A percentile compares a stretch with the other conserved stretches of the same genome.
phyloP scores from a whole-genome alignment of 2,329 filamentous ascomycete species.

The Aspergillus sp. region DNA sequence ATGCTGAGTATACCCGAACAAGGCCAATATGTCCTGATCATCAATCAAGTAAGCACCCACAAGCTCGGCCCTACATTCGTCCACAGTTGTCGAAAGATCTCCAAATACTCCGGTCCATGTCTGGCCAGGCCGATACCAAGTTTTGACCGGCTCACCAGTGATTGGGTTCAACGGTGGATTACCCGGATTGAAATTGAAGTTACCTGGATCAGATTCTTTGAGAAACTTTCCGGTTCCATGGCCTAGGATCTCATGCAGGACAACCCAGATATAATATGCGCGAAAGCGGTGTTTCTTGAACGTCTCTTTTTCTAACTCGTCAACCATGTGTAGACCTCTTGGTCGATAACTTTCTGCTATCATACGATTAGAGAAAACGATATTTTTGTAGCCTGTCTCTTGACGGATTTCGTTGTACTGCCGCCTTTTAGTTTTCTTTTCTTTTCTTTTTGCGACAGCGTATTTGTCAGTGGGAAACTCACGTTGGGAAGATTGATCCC shows the following conservation, averaged over 20 bases:
- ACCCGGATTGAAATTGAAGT: slow-evolving; percentile 44
- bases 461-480: too few species aligned
- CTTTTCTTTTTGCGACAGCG: too few species aligned
- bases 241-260: slow-evolving; percentile 50
- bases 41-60: slow-evolving; percentile 40
- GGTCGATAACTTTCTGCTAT: slow-evolving; percentile 8
- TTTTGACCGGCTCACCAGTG: slow-evolving; percentile 43
- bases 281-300: slow-evolving; percentile 9
- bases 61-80: slow-evolving; percentile 46
- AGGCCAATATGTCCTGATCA: slow-evolving; percentile 34
- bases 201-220: slow-evolving; percentile 39
- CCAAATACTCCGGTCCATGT: slow-evolving; percentile 57
- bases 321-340: slow-evolving; percentile 9
- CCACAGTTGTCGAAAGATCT: slow-evolving; percentile 51
- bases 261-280: slow-evolving; percentile 24
- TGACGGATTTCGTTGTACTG: slow-evolving; percentile 69
- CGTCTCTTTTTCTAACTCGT: slow-evolving; percentile 2
- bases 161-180: slow-evolving; percentile 52
- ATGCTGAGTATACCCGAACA: slow-evolving; percentile 27
- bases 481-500: slow-evolving; percentile 46
- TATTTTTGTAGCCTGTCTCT: slow-evolving; percentile 82
- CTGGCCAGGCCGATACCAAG: slow-evolving; percentile 52
- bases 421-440: too few species aligned
- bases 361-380: slow-evolving; percentile 52
- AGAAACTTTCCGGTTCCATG: slow-evolving; percentile 58